Conservation (phyloP, 345 rosid genomes). For the Salix caprea region DNA sequence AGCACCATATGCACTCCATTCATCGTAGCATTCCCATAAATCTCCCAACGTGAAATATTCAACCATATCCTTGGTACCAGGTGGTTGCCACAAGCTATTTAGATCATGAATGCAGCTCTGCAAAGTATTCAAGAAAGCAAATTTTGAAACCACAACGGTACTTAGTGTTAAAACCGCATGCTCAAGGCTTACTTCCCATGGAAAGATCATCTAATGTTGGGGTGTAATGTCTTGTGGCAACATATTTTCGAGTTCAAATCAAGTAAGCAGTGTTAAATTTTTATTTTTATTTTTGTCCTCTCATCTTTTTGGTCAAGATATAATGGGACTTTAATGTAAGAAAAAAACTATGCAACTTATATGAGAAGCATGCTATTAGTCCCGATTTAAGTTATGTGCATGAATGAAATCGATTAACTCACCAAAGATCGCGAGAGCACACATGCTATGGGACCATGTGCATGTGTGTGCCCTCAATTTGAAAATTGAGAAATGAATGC, state of each 20-base stretch:
- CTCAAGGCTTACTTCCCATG: neutral
- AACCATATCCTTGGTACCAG: slow-evolving; percentile 34
- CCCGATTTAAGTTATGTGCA: neutral
- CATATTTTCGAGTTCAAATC: too few species aligned
- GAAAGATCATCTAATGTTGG: too few species aligned
- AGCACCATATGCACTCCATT: slow-evolving; percentile 73
- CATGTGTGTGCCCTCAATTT: too few species aligned
- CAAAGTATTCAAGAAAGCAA: neutral
- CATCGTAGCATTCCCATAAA: slow-evolving; percentile 65
- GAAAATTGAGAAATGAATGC: neutral
- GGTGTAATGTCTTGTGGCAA: too few species aligned
- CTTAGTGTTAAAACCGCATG: neutral
- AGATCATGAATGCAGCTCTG: slow-evolving; percentile 46
- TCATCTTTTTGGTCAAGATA: neutral
- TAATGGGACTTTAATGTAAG: neutral
- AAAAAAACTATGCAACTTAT: neutral
- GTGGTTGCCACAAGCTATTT: slow-evolving; percentile 51
- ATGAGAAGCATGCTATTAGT: neutral
- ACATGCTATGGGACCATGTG: neutral
- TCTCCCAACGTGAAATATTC: slow-evolving; percentile 58
- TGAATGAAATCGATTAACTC: neutral
- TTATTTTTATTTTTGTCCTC: too few species aligned
- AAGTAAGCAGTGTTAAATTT: too few species aligned
- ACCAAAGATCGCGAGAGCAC: neutral
- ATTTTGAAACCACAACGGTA: neutral